Percentiles rank a stretch among this genome's conserved stretches.
phyloP scores from a whole-genome alignment of 108 stramenopile genomes.

The Cyclotella baltica region DNA sequence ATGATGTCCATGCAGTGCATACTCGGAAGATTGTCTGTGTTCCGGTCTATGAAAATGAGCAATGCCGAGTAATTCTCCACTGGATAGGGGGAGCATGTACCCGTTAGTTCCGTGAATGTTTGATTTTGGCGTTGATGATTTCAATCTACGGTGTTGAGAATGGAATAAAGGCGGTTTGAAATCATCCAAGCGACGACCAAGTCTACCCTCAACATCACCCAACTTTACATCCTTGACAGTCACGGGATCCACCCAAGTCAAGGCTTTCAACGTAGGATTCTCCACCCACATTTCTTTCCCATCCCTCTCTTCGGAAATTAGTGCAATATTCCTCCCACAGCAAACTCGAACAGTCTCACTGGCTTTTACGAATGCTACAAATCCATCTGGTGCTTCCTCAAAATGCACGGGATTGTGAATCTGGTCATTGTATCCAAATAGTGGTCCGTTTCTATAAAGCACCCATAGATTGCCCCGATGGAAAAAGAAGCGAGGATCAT shows the following conservation, averaged over 20 bases:
- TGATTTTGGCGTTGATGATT: slow-evolving; percentile 28
- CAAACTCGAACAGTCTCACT: slow-evolving; percentile 81
- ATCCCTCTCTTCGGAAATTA: slow-evolving; percentile 57
- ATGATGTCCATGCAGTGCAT: slow-evolving; percentile 89
- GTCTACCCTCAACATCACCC: slow-evolving; percentile 7
- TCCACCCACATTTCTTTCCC: slow-evolving; percentile 13
- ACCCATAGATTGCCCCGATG: slow-evolving; percentile 70
- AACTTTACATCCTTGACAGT: slow-evolving; percentile 72
- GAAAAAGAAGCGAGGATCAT: slow-evolving; percentile 88
- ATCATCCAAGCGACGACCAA: slow-evolving; percentile 6
- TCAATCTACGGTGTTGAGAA: slow-evolving; percentile 38
- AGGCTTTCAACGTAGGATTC: slow-evolving; percentile 15
- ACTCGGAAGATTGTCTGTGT: slow-evolving; percentile 65
- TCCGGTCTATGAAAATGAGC: slow-evolving; percentile 89
- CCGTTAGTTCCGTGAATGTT: slow-evolving; percentile 87
- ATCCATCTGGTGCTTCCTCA: slow-evolving; percentile 20
- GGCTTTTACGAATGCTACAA: slow-evolving; percentile 65
- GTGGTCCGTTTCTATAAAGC: slow-evolving; percentile 78
- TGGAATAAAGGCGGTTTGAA: neutral
- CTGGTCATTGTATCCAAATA: slow-evolving; percentile 89
- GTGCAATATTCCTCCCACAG: slow-evolving; percentile 89
- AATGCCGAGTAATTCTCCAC: slow-evolving; percentile 78
- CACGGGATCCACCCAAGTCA: slow-evolving; percentile 87
- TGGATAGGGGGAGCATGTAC: slow-evolving; percentile 73
- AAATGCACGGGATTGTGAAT: slow-evolving; percentile 82